phyloP scores from a whole-genome alignment of 768 basidiomycete species.

The Amanita brunnescens region DNA sequence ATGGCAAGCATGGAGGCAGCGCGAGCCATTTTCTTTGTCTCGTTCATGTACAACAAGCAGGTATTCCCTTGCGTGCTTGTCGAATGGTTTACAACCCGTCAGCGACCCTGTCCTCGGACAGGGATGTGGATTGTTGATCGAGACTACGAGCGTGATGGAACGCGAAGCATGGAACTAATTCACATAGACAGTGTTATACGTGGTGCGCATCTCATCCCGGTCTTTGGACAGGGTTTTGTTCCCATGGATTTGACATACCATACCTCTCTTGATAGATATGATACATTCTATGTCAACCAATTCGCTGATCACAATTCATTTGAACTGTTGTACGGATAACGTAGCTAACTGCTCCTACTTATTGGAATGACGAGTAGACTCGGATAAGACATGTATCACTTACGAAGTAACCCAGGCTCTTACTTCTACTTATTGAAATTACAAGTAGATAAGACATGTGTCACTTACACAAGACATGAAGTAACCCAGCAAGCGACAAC shows the following conservation, averaged over 20 bases:
- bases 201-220: slow-evolving; percentile 22
- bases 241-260: slow-evolving; percentile 13
- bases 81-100: slow-evolving; percentile 18
- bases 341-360: too few species aligned
- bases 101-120: slow-evolving; percentile 12
- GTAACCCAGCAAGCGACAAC: too few species aligned
- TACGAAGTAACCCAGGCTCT: too few species aligned
- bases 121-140: slow-evolving; percentile 25
- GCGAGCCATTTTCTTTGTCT: slow-evolving; percentile 18
- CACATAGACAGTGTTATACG: slow-evolving; percentile 22
- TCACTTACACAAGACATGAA: too few species aligned
- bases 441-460: too few species aligned
- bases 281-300: slow-evolving; percentile 20
- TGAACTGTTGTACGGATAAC: slow-evolving; percentile 4
- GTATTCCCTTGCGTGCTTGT: slow-evolving; percentile 20
- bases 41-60: slow-evolving; percentile 13
- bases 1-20: slow-evolving; percentile 15
- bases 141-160: slow-evolving; percentile 12
- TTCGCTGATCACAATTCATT: slow-evolving; percentile 21
- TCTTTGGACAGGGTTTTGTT: slow-evolving; percentile 13
- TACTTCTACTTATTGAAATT: too few species aligned
- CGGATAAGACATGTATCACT: too few species aligned
- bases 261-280: slow-evolving; percentile 16
- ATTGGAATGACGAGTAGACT: too few species aligned
- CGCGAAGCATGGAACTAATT: slow-evolving; percentile 12